These are phyloP conservation scores for Saraca asoca DNA, from an alignment of 331 rosid species.

Conservation along the genomic window DNA sequence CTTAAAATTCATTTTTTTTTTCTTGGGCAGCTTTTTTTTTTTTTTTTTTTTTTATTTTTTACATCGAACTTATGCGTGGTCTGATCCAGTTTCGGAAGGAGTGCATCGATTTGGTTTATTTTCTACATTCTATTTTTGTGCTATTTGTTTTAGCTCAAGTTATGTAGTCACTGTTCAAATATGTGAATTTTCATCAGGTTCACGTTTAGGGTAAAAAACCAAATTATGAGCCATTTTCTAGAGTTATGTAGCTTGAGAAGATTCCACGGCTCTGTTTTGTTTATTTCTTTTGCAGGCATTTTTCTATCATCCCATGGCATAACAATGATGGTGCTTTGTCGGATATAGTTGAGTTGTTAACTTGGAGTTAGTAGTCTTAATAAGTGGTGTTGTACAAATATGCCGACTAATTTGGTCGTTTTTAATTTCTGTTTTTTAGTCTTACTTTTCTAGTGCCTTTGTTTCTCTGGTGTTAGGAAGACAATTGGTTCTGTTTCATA, in stretches of 20 bases:
- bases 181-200: too few relatives aligned
- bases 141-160: too few relatives aligned
- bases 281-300: too few relatives aligned
- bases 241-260: neutral
- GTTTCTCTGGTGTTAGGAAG: constrained; percentile 25
- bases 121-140: neutral
- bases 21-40: neutral
- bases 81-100: neutral
- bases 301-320: too few relatives aligned
- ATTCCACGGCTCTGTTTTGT: neutral
- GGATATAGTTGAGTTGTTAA: constrained; percentile 24
- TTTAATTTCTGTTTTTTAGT: neutral
- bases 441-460: constrained; percentile 16
- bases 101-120: constrained; percentile 1
- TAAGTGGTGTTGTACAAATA: constrained; percentile 6
- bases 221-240: neutral
- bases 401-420: neutral
- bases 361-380: constrained; percentile 10
- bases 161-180: too few relatives aligned
- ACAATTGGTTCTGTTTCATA: constrained; percentile 19
- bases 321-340: neutral
- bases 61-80: too few relatives aligned
- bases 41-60: neutral
- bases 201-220: too few relatives aligned
- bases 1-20: neutral